Percentiles rank a stretch among this genome's conserved stretches.
Conservation (phyloP, 768 basidiomycete species). For the Pulveroboletus ravenelii region DNA sequence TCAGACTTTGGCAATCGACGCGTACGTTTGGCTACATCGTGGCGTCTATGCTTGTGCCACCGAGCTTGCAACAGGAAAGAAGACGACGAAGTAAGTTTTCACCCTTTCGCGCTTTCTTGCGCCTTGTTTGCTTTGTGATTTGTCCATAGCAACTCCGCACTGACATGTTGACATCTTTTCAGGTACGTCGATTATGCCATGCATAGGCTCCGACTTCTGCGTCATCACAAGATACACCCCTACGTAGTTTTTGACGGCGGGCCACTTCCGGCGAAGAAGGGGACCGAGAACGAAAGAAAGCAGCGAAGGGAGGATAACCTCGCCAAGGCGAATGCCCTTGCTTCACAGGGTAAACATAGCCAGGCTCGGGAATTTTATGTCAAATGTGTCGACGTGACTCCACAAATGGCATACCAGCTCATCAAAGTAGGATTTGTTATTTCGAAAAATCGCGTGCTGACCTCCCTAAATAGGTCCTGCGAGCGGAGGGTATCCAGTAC, state of each 20-base stretch:
- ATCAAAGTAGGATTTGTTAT: constrained; percentile 65
- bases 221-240: constrained; percentile 79
- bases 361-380: constrained; percentile 87
- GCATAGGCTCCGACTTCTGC: constrained; percentile 82
- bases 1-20: constrained; percentile 87
- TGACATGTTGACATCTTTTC: constrained; percentile 4
- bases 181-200: constrained; percentile 98
- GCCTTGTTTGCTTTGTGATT: not conserved
- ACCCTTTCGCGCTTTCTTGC: not conserved
- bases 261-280: constrained; percentile 88
- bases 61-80: constrained; percentile 81
- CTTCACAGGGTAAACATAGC: constrained; percentile 69
- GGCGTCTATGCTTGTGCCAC: constrained; percentile 88
- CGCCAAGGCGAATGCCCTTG: constrained; percentile 64
- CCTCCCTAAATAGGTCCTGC: constrained; percentile 60
- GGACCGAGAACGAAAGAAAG: constrained; percentile 79
- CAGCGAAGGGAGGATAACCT: constrained; percentile 73
- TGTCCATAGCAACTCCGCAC: not conserved
- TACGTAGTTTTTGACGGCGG: constrained; percentile 97
- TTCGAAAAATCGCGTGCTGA: constrained; percentile 2
- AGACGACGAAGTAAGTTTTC: constrained; percentile 70
- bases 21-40: constrained; percentile 90
- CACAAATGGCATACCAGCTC: constrained; percentile 94
- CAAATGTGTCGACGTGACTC: constrained; percentile 92
- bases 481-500: constrained; percentile 74